Evolutionary conservation across 768 basidiomycete genomes (phyloP).

Genomic region (Lactarius sp.): DNA sequence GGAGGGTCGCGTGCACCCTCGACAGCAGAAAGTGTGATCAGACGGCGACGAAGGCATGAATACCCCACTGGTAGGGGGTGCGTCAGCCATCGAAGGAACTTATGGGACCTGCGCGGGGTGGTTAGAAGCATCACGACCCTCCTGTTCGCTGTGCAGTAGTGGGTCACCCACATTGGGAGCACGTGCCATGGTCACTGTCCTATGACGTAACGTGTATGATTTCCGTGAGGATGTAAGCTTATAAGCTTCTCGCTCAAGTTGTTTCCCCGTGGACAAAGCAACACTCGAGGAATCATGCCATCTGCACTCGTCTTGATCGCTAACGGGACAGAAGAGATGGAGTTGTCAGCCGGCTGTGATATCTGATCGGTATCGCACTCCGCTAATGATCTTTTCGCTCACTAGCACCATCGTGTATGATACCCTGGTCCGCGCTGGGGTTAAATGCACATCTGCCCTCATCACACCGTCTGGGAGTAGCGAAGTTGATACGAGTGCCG

Average conservation of each 20-base stretch:
- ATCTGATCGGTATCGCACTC: background rate
- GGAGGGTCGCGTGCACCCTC: slow-evolving; percentile 54
- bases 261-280: too few relatives aligned
- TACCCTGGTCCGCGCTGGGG: slow-evolving; percentile 72
- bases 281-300: slow-evolving; percentile 29
- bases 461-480: slow-evolving; percentile 32
- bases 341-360: slow-evolving; percentile 52
- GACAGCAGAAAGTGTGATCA: slow-evolving; percentile 47
- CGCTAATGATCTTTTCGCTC: background rate
- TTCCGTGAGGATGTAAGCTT: too few relatives aligned
- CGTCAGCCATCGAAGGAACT: background rate
- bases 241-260: too few relatives aligned
- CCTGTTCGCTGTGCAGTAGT: too few relatives aligned
- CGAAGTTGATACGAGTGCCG: background rate
- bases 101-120: background rate
- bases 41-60: background rate
- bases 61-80: too few relatives aligned
- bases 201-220: background rate
- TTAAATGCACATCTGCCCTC: slow-evolving; percentile 61
- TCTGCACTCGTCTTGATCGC: slow-evolving; percentile 71
- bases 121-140: background rate
- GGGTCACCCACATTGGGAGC: too few relatives aligned
- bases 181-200: too few relatives aligned
- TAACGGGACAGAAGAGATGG: slow-evolving; percentile 86
- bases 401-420: slow-evolving; percentile 75